phyloP scores from a whole-genome alignment of 495 filamentous ascomycete species.

The Articulospora tetracladia region DNA sequence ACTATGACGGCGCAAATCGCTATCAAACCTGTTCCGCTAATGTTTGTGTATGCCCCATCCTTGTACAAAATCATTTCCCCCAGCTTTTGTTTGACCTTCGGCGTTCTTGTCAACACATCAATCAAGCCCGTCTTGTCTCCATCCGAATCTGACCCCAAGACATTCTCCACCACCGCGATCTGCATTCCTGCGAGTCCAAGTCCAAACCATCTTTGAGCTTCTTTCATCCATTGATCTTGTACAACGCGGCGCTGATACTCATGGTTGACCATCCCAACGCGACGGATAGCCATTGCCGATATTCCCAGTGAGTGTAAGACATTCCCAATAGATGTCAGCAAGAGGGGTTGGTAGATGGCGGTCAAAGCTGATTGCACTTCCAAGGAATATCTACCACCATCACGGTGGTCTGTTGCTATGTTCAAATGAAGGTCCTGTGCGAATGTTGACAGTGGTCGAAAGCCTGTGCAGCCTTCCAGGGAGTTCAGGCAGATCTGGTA shows the following conservation, averaged over 20 bases:
- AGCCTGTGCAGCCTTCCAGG: background rate
- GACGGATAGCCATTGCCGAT: conserved; percentile 2
- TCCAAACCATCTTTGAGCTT: conserved; percentile 3
- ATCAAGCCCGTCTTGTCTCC: conserved; percentile 1
- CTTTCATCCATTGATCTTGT: conserved; percentile 6
- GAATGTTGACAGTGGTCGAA: conserved; percentile 2
- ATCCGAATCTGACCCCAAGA: conserved; percentile 1
- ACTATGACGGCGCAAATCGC: background rate
- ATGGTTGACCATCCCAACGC: conserved; percentile 3
- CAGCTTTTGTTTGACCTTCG: conserved; percentile 2
- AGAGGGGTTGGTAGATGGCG: background rate
- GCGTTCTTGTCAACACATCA: background rate
- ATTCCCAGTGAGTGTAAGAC: conserved; percentile 1
- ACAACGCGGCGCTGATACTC: conserved; percentile 4
- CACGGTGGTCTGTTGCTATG: conserved; percentile 1
- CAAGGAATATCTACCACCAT: background rate
- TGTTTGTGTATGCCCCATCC: conserved; percentile 3
- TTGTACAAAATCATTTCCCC: conserved; percentile 4
- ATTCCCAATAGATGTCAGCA: conserved; percentile 1
- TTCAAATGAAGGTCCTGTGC: conserved; percentile 1
- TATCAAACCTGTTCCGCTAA: background rate
- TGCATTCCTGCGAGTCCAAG: conserved; percentile 3
- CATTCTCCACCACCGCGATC: conserved; percentile 3
- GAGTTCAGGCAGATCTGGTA: conserved; percentile 6
- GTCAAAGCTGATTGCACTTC: background rate